Evolutionary conservation across 768 basidiomycete genomes (phyloP).

Genomic region (Amanita exitialis): DNA sequence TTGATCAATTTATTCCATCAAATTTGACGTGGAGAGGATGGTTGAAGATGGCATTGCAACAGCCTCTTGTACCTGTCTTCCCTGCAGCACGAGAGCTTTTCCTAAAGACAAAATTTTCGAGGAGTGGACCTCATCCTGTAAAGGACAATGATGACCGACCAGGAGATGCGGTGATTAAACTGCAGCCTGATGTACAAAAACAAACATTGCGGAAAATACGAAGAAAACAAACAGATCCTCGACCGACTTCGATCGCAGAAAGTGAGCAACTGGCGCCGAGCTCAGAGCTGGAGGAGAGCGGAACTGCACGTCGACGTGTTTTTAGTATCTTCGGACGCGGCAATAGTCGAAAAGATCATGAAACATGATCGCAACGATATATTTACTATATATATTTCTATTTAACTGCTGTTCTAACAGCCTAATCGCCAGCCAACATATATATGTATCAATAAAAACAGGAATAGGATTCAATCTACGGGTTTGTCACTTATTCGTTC

Average conservation of each 20-base stretch:
- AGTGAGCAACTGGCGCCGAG: constrained; percentile 17
- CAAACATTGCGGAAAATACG: constrained; percentile 18
- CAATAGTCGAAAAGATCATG: not conserved
- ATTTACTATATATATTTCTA: not conserved
- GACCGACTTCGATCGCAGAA: constrained; percentile 26
- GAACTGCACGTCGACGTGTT: constrained; percentile 17
- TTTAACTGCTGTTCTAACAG: not conserved
- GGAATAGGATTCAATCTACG: not conserved
- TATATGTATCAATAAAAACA: not conserved
- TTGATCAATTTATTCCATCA: constrained; percentile 71
- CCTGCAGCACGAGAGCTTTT: constrained; percentile 73
- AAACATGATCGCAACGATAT: not conserved
- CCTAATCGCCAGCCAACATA: not conserved
- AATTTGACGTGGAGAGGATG: constrained; percentile 74
- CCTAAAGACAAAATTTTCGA: constrained; percentile 64
- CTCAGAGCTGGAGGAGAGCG: constrained; percentile 15
- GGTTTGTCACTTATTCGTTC: constrained; percentile 26
- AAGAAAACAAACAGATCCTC: constrained; percentile 20
- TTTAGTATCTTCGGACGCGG: constrained; percentile 4
- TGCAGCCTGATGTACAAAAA: constrained; percentile 6
- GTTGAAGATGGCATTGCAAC: constrained; percentile 78
- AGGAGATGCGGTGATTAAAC: constrained; percentile 12
- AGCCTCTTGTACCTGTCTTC: constrained; percentile 67
- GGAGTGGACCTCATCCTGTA: constrained; percentile 21
- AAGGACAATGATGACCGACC: not conserved